Conservation (phyloP, 805 yeast species). For the Candida cerambycidarum region DNA sequence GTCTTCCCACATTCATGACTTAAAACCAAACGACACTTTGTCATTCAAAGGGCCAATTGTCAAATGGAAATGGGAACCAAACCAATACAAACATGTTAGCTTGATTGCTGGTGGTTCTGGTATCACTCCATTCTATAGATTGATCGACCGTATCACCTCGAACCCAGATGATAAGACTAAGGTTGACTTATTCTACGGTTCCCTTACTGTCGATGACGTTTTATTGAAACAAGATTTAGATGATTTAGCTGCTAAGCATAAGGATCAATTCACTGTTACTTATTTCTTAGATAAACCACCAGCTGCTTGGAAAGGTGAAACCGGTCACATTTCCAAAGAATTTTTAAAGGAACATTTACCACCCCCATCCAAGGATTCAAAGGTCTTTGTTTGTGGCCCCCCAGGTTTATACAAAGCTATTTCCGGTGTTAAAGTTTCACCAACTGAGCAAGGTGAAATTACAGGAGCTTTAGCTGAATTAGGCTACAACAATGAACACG, state of each 20-base stretch:
- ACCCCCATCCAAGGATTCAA: constrained; percentile 53
- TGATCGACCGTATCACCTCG: constrained; percentile 70
- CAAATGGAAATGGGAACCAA: constrained; percentile 90
- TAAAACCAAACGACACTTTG: constrained; percentile 77
- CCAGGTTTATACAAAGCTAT: constrained; percentile 85
- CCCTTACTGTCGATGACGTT: constrained; percentile 73
- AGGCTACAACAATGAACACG: constrained; percentile 84
- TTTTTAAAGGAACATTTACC: constrained; percentile 62
- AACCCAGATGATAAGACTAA: constrained; percentile 89
- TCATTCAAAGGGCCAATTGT: constrained; percentile 91
- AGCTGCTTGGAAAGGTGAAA: constrained; percentile 51
- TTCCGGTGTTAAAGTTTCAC: constrained; percentile 82
- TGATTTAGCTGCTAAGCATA: constrained; percentile 58
- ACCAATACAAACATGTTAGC: constrained; percentile 75
- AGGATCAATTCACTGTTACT: constrained; percentile 73
- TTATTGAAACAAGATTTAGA: constrained; percentile 79
- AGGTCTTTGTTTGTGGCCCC: constrained; percentile 93
- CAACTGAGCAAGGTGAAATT: constrained; percentile 93
- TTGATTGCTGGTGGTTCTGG: constrained; percentile 97
- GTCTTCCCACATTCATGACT: constrained; percentile 66
- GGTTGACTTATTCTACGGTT: constrained; percentile 80
- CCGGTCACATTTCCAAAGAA: constrained; percentile 80
- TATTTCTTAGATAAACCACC: constrained; percentile 78
- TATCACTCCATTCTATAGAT: constrained; percentile 92
- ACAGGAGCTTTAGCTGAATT: constrained; percentile 84